Conservation (phyloP, 208 protist species). For the Leishmania amazonensis region DNA sequence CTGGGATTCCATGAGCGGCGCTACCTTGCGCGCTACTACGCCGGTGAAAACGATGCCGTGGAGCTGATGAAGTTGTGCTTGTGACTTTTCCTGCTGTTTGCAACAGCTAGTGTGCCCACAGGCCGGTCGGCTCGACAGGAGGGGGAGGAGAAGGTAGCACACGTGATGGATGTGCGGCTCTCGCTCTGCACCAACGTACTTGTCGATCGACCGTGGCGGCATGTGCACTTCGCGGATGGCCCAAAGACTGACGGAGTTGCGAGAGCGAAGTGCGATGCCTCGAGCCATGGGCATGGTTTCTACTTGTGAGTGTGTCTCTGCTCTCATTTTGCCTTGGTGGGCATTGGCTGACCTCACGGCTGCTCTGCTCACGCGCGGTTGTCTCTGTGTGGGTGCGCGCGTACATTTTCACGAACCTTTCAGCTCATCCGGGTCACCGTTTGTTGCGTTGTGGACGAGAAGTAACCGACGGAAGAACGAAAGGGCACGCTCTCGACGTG, state of each 20-base stretch:
- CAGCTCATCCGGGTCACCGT: neutral
- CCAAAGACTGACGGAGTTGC: neutral
- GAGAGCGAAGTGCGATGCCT: neutral
- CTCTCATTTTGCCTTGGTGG: neutral
- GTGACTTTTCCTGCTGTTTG: neutral
- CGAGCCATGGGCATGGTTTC: neutral
- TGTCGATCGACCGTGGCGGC: neutral
- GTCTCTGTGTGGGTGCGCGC: neutral
- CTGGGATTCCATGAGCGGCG: slow-evolving; percentile 56
- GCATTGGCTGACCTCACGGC: neutral
- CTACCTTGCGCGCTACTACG: slow-evolving; percentile 64
- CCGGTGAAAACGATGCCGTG: slow-evolving; percentile 47
- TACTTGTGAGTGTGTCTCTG: neutral
- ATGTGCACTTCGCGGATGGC: neutral
- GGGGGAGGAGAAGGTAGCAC: neutral
- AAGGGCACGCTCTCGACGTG: neutral
- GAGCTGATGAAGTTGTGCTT: slow-evolving; percentile 54
- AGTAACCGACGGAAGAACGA: neutral
- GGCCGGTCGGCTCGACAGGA: neutral
- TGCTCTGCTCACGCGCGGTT: neutral
- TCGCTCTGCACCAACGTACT: neutral
- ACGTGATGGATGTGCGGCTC: neutral
- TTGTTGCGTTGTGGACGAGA: neutral
- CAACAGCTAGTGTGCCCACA: neutral
- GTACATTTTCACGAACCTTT: too few species aligned